These are phyloP conservation scores for Chenopodium formosanum DNA, from an alignment of 148 eudicot genomes.

Conservation along the genomic window DNA sequence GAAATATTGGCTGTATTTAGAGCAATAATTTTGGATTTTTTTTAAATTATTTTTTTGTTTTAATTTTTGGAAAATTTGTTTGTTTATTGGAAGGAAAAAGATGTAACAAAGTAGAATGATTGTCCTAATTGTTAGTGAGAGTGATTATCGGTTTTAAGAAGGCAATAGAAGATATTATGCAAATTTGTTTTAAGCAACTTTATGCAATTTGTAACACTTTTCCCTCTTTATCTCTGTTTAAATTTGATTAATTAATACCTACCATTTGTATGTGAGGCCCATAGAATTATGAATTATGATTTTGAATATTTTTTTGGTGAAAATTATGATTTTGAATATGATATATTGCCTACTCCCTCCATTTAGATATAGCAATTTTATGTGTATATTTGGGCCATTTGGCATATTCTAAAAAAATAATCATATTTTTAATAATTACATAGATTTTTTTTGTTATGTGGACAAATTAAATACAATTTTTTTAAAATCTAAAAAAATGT, in stretches of 20 bases:
- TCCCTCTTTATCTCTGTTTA: background rate
- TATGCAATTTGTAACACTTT: constrained; percentile 10
- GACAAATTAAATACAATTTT: no score
- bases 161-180: constrained; percentile 11
- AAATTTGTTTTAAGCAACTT: background rate
- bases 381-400: background rate
- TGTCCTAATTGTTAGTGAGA: constrained; percentile 16
- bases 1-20: background rate
- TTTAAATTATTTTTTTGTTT: no score
- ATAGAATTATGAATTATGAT: background rate
- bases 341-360: background rate
- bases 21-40: background rate
- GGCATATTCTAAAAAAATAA: background rate
- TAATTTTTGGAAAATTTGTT: background rate
- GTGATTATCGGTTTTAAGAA: constrained; percentile 24
- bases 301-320: no score
- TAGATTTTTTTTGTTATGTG: no score
- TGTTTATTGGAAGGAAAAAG: background rate
- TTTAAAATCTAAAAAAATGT: no score
- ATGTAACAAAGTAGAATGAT: background rate
- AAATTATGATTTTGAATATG: background rate
- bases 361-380: background rate
- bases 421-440: no score
- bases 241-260: background rate
- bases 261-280: background rate